Conservation (phyloP, 768 basidiomycete genomes). For the Boletus rubropictus region DNA sequence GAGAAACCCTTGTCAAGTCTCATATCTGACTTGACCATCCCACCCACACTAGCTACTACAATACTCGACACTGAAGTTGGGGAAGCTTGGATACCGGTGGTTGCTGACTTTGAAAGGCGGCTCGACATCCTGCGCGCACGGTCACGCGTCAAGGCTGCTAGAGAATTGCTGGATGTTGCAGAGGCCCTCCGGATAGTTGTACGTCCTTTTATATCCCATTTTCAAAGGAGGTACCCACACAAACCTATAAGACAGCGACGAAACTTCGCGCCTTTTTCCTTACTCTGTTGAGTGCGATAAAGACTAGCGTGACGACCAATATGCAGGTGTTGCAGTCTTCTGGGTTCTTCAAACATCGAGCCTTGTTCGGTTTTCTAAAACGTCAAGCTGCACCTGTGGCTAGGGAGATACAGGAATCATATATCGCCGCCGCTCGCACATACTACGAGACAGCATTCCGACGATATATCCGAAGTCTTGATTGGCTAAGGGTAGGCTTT, state of each 20-base stretch:
- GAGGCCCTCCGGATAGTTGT: constrained; percentile 90
- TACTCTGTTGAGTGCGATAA: constrained; percentile 75
- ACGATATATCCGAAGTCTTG: constrained; percentile 78
- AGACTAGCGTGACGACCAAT: constrained; percentile 80
- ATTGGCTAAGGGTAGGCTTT: constrained; percentile 61
- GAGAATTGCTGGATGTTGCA: constrained; percentile 74
- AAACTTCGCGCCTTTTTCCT: constrained; percentile 87
- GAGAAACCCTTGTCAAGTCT: constrained; percentile 82
- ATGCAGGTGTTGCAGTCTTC: constrained; percentile 90
- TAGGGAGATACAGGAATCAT: constrained; percentile 81
- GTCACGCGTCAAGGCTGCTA: constrained; percentile 79
- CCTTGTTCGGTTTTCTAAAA: constrained; percentile 80
- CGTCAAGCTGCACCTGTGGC: constrained; percentile 79
- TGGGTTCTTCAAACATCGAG: constrained; percentile 73
- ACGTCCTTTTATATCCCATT: constrained; percentile 26
- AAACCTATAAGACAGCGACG: constrained; percentile 64
- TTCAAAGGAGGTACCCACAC: constrained; percentile 1
- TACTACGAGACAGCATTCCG: constrained; percentile 97
- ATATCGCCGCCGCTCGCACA: constrained; percentile 72
- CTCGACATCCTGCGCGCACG: constrained; percentile 65
- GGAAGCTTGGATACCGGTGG: constrained; percentile 81
- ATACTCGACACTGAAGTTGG: constrained; percentile 82
- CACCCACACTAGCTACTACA: constrained; percentile 68
- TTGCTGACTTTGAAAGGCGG: constrained; percentile 75
- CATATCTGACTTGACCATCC: constrained; percentile 72